Evolutionary conservation across 495 filamentous ascomycete genomes (phyloP).

Genomic region (Talaromyces borbonicus): DNA sequence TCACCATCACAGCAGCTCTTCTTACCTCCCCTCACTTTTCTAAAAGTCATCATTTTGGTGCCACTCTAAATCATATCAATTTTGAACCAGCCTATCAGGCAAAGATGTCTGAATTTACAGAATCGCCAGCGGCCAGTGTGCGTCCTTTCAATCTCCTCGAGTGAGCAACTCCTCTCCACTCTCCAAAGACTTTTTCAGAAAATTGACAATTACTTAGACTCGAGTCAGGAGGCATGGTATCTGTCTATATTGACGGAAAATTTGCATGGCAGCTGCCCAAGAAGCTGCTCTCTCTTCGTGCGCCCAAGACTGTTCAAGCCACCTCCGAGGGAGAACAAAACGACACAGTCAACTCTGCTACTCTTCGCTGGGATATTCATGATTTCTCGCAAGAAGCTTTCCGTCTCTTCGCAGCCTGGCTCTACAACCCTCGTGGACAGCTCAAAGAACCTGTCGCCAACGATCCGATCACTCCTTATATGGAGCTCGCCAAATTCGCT

Average conservation of each 20-base stretch:
- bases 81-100: too few species aligned
- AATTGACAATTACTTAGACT: not conserved
- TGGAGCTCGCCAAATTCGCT: not conserved
- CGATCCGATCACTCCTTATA: not conserved
- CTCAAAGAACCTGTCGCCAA: not conserved
- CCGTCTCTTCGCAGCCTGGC: constrained; percentile 2
- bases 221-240: not conserved
- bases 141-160: too few species aligned
- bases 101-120: too few species aligned
- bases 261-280: constrained; percentile 5
- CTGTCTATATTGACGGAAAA: not conserved
- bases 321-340: not conserved
- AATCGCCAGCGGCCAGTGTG: too few species aligned
- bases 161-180: too few species aligned
- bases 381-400: not conserved
- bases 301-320: not conserved
- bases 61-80: too few species aligned
- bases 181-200: too few species aligned
- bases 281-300: not conserved
- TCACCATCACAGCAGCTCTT: too few species aligned
- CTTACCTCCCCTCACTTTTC: too few species aligned
- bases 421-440: constrained; percentile 2
- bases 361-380: not conserved
- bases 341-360: not conserved
- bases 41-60: too few species aligned